Percentiles rank a stretch among this genome's conserved stretches.
These are phyloP conservation scores for Puccinia triticina DNA, from an alignment of 1,284 basidiomycete species.

Conservation along the genomic window DNA sequence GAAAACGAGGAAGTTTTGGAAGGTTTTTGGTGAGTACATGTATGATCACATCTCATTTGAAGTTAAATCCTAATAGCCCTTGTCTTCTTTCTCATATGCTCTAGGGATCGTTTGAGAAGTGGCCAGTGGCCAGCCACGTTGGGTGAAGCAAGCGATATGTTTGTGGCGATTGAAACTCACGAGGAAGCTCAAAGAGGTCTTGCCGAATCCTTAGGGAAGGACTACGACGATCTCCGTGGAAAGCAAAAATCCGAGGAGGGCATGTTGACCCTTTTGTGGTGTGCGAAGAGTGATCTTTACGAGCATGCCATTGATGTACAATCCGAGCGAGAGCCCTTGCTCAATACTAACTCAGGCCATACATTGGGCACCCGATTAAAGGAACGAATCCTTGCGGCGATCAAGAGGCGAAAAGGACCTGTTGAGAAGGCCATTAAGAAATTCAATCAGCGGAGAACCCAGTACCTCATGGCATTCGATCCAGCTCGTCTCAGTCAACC, in stretches of 20 bases:
- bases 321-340: not conserved
- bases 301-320: not conserved
- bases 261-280: not conserved
- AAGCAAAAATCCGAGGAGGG: not conserved
- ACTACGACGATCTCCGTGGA: not conserved
- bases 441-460: not conserved
- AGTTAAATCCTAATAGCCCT: no score
- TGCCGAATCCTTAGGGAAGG: not conserved
- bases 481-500: not conserved
- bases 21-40: not conserved
- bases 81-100: not conserved
- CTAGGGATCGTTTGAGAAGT: not conserved
- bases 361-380: not conserved
- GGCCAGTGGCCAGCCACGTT: not conserved
- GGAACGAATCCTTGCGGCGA: not conserved
- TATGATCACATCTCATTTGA: no score
- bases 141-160: not conserved
- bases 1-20: constrained; percentile 4
- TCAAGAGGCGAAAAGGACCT: not conserved
- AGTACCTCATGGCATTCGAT: not conserved
- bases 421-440: not conserved
- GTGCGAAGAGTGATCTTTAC: not conserved
- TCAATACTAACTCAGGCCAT: not conserved
- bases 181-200: not conserved
- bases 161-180: not conserved